phyloP scores from a whole-genome alignment of 352 stramenopile genomes.

The Blastocystis sp. region DNA sequence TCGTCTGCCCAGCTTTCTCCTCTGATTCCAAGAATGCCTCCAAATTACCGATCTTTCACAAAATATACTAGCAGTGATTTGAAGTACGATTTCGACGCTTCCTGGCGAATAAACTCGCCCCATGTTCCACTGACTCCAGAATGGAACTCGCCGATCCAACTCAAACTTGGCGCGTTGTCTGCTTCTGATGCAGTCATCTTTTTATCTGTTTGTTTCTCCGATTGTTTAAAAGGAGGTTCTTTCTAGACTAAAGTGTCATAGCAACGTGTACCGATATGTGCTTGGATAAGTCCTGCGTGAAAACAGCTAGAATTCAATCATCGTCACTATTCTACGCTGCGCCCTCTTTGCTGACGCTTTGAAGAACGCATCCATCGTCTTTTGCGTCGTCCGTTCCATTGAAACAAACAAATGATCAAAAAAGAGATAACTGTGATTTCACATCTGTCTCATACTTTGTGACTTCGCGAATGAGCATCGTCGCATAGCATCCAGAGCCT shows the following conservation, averaged over 20 bases:
- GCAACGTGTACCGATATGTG: background rate
- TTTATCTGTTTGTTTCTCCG: background rate
- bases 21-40: slow-evolving; percentile 56
- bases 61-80: background rate
- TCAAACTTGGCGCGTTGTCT: background rate
- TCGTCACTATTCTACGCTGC: background rate
- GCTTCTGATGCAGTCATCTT: background rate
- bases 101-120: slow-evolving; percentile 38
- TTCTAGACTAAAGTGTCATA: background rate
- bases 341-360: background rate
- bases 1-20: background rate
- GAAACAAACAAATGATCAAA: slow-evolving; percentile 14
- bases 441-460: slow-evolving; percentile 46
- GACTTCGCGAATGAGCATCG: slow-evolving; percentile 55
- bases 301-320: background rate
- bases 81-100: slow-evolving; percentile 62
- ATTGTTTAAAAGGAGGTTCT: slow-evolving; percentile 17
- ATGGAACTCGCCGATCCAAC: background rate
- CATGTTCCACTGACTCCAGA: slow-evolving; percentile 23
- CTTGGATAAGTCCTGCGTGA: background rate
- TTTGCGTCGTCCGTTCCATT: slow-evolving; percentile 32
- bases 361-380: slow-evolving; percentile 50
- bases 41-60: background rate
- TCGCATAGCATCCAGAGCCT: slow-evolving; percentile 58
- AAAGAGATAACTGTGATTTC: slow-evolving; percentile 8